Base-by-base conservation (phyloP, 164 flowering plant genomes). In the Nymphaea thermarum region DNA sequence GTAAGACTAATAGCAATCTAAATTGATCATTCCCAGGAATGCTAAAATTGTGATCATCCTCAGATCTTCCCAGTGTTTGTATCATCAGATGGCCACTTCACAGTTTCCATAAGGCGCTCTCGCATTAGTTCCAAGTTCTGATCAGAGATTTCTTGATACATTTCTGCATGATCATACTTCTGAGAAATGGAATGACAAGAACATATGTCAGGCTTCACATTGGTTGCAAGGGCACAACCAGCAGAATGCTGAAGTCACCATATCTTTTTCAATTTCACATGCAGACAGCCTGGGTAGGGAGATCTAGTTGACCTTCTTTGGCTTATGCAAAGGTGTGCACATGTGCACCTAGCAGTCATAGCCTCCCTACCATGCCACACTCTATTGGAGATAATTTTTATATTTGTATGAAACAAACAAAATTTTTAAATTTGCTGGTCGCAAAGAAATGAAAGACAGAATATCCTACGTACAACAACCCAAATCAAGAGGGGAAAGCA, bases 51-150 rank as follows among this genome's bases (percentile, higher is more conserved):
- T 25, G 36, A 25, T 55, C 17, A 42, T 84, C 79, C 86, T 42
- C 89, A 87, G 67, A 85, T 82, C 78, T 81, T 84, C 77, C 85
- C 91, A 36, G 88, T 71, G 68, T 75, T 78, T 60, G 79, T 71
- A 69, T 79, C 79, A 68, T 79, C 81, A 17, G 81, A 76, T 12
- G 81, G 81, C 81, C 81, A 79, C 67, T 68, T 63, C 42, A 79
- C 81, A 7, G 81, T 79, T 51, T 94, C 93, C 71, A 83, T 80
- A 36, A 91, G 90, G 45, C 95, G 83, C 71, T 89, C 96, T 3
- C 99, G 87, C 99, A 94, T 89, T 93, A 94, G 76, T 75, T 81
- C 93, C 88, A 94, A 72, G 75, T 94, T 94, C 74, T 94, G 83
- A 70, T 91, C 88, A 1, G 98, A 87, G 65, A 94, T 89, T 63